Conservation (phyloP, 305 asterid genomes). For the Fraxinus latifolia region DNA sequence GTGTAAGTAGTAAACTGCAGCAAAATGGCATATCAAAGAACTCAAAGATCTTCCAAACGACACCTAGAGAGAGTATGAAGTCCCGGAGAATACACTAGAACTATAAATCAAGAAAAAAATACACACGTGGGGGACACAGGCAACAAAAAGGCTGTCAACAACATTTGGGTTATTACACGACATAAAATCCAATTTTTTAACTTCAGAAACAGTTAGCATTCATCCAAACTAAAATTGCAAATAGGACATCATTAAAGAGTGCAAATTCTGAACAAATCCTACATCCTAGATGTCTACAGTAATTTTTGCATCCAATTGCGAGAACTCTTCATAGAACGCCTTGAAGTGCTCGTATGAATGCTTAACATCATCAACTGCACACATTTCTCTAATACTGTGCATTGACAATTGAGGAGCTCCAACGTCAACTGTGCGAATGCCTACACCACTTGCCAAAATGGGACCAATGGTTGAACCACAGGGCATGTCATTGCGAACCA, state of each 20-base stretch:
- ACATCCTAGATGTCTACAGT: slow-evolving; percentile 45
- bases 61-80: background rate
- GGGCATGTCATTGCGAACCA: slow-evolving; percentile 79
- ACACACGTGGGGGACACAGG: background rate
- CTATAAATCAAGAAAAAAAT: background rate
- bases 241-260: background rate
- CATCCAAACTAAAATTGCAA: background rate
- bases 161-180: background rate
- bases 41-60: background rate
- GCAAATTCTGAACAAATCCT: slow-evolving; percentile 11
- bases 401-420: slow-evolving; percentile 94
- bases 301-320: slow-evolving; percentile 62
- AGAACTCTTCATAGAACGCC: slow-evolving; percentile 69
- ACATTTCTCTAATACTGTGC: slow-evolving; percentile 97
- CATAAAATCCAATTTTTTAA: background rate
- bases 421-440: slow-evolving; percentile 80
- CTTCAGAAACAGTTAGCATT: slow-evolving; percentile 8
- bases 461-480: slow-evolving; percentile 99
- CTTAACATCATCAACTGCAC: slow-evolving; percentile 84
- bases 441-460: slow-evolving; percentile 88
- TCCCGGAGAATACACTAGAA: background rate
- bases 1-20: background rate
- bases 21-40: background rate
- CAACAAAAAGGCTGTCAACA: background rate
- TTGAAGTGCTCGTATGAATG: slow-evolving; percentile 77